Conservation (phyloP, 345 rosid genomes). For the Adansonia digitata region DNA sequence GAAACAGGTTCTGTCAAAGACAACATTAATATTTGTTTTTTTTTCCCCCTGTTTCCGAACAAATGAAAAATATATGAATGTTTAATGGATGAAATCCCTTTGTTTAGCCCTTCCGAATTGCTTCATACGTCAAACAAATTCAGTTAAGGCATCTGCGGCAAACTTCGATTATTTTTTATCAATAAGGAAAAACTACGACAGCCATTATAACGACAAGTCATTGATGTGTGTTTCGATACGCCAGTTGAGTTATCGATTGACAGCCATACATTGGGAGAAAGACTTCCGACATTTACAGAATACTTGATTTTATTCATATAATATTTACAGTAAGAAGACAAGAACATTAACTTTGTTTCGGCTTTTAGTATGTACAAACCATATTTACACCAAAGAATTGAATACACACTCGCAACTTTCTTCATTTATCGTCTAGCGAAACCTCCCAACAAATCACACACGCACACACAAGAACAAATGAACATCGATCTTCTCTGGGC, state of each 20-base stretch:
- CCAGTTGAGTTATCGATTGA: too few species aligned
- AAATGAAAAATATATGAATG: background rate
- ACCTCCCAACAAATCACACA: background rate
- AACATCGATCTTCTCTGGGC: background rate
- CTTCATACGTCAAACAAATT: background rate
- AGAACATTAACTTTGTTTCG: conserved; percentile 1
- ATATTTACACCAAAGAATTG: conserved; percentile 35
- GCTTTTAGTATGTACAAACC: conserved; percentile 11
- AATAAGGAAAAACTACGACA: too few species aligned
- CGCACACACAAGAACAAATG: background rate
- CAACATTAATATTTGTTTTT: background rate
- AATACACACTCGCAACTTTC: conserved; percentile 1
- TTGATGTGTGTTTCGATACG: too few species aligned
- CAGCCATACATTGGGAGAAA: background rate
- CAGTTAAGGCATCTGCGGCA: too few species aligned
- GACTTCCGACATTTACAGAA: background rate
- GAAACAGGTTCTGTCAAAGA: background rate
- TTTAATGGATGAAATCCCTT: background rate
- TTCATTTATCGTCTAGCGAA: background rate
- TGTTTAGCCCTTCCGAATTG: too few species aligned
- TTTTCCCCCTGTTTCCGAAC: background rate
- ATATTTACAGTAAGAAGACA: conserved; percentile 10
- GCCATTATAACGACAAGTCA: too few species aligned
- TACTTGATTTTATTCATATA: conserved; percentile 17
- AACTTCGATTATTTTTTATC: too few species aligned